These are phyloP conservation scores for Filobasidium floriforme DNA, from an alignment of 768 basidiomycete genomes.

Conservation along the genomic window DNA sequence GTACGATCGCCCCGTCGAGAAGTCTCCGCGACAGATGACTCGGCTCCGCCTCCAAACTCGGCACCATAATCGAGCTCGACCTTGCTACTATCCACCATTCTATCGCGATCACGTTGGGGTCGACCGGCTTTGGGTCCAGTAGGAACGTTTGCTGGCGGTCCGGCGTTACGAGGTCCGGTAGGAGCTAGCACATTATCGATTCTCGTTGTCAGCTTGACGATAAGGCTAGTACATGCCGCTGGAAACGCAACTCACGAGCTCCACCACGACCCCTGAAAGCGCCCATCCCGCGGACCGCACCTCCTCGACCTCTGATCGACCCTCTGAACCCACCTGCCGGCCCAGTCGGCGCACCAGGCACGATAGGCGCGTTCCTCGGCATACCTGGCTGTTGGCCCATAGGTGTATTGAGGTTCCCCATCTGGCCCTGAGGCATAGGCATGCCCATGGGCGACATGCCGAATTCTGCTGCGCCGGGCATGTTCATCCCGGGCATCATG, in stretches of 20 bases:
- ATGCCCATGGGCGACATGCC: constrained; percentile 9
- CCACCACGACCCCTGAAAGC: constrained; percentile 20
- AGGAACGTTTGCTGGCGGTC: constrained; percentile 10
- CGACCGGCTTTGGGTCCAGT: constrained; percentile 24
- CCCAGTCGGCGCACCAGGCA: not conserved
- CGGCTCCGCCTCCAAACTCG: constrained; percentile 7
- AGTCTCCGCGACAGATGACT: no score
- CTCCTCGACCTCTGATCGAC: constrained; percentile 11
- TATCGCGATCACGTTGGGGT: constrained; percentile 18
- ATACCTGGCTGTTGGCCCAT: not conserved
- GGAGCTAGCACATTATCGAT: no score
- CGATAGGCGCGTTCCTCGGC: no score
- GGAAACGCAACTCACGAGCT: constrained; percentile 18
- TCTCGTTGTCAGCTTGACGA: no score
- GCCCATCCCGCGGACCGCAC: constrained; percentile 11
- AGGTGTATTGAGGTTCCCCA: not conserved
- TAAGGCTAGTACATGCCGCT: no score
- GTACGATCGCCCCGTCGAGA: not conserved
- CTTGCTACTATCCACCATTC: constrained; percentile 10
- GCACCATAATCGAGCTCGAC: constrained; percentile 23
- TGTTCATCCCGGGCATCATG: constrained; percentile 20
- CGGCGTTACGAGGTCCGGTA: constrained; percentile 22
- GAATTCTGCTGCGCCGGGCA: not conserved
- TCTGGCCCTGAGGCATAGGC: constrained; percentile 4
- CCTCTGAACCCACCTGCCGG: constrained; percentile 20